A percentile compares a stretch with the other conserved stretches of the same genome.
phyloP scores from a whole-genome alignment of 345 rosid genomes.

The Salix suchowensis region DNA sequence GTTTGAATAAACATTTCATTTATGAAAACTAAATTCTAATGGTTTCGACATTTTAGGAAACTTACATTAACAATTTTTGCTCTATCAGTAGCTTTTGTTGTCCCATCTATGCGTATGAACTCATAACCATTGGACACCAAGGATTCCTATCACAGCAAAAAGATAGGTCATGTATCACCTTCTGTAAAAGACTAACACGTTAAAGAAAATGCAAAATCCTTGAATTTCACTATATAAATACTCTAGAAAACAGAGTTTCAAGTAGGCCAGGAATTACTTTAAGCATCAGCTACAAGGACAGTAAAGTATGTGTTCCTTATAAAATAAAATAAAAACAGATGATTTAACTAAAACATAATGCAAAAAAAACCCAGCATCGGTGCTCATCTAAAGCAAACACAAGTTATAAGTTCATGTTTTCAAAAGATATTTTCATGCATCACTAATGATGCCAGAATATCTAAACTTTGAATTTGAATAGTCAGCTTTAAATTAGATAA shows the following conservation, averaged over 20 bases:
- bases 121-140: constrained; percentile 54
- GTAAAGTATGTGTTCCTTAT: neutral
- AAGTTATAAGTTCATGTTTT: neutral
- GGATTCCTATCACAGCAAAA: constrained; percentile 55
- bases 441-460: neutral
- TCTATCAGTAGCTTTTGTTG: constrained; percentile 82
- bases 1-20: neutral
- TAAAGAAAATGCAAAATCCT: neutral
- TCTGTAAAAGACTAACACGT: neutral
- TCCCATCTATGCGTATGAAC: constrained; percentile 89
- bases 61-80: constrained; percentile 75
- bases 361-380: neutral
- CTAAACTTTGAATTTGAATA: neutral
- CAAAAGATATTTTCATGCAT: neutral
- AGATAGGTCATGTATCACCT: constrained; percentile 1
- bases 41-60: neutral
- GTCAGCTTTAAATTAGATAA: neutral
- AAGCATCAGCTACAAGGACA: neutral
- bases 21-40: neutral
- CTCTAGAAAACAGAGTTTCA: neutral
- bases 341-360: neutral
- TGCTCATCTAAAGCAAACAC: neutral
- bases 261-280: neutral
- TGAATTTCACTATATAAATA: neutral
- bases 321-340: neutral